Evolutionary conservation across 495 filamentous ascomycete species (phyloP).

Genomic region (Daldinia grandis): DNA sequence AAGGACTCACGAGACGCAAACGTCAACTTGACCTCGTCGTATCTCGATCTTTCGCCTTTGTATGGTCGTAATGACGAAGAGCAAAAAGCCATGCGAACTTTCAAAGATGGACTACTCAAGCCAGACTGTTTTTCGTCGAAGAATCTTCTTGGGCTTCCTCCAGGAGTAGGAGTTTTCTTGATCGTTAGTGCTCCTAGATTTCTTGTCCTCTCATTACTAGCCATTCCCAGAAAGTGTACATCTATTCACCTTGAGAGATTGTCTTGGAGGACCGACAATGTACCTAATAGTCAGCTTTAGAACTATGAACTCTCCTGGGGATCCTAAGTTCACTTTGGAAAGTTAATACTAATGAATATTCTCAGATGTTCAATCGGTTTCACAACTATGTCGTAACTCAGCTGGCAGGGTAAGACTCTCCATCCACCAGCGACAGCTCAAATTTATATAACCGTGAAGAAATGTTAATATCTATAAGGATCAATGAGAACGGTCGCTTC

Average conservation of each 20-base stretch:
- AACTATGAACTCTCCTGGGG: too few species aligned
- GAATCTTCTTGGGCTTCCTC: slow-evolving; percentile 76
- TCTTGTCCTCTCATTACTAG: too few species aligned
- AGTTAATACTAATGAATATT: neutral
- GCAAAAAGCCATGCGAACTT: slow-evolving; percentile 72
- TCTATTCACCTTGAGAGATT: neutral
- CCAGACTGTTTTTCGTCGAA: slow-evolving; percentile 77
- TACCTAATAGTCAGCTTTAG: too few species aligned
- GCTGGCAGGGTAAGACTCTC: slow-evolving; percentile 53
- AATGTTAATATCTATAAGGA: slow-evolving; percentile 40
- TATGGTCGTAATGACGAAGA: slow-evolving; percentile 77
- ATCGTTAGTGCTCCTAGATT: slow-evolving; percentile 26
- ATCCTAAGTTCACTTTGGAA: too few species aligned
- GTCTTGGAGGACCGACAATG: neutral
- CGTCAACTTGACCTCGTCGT: slow-evolving; percentile 75
- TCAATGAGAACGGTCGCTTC: slow-evolving; percentile 79
- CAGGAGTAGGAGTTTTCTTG: slow-evolving; percentile 68
- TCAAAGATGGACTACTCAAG: slow-evolving; percentile 77
- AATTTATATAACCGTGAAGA: neutral
- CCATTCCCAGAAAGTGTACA: too few species aligned
- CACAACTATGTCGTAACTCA: slow-evolving; percentile 82
- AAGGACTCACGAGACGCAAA: slow-evolving; percentile 48
- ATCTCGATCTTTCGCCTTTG: slow-evolving; percentile 78
- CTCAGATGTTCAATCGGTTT: slow-evolving; percentile 71
- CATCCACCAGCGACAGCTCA: neutral